These are phyloP conservation scores for Boletus semigastroideus DNA, from an alignment of 1,284 basidiomycete genomes.

Conservation along the genomic window DNA sequence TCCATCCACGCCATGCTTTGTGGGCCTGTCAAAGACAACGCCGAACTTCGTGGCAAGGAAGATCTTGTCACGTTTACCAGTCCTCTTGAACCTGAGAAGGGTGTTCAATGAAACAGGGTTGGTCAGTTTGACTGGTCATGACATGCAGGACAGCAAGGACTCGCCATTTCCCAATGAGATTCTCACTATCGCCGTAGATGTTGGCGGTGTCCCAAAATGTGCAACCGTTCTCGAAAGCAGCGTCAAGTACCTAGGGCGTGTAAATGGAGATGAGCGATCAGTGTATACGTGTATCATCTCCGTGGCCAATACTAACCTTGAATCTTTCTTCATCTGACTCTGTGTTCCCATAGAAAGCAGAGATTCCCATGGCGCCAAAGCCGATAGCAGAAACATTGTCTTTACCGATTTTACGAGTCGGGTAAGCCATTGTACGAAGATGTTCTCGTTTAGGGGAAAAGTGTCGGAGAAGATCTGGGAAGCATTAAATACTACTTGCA, in stretches of 20 bases:
- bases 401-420: constrained; percentile 33
- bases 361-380: constrained; percentile 42
- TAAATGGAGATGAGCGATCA: not conserved
- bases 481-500: no score
- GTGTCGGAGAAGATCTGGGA: no score
- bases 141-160: not conserved
- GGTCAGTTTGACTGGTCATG: not conserved
- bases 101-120: no score
- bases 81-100: not conserved
- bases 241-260: constrained; percentile 16
- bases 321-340: constrained; percentile 41
- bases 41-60: constrained; percentile 51
- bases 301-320: constrained; percentile 31
- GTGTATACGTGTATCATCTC: no score
- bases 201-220: constrained; percentile 1
- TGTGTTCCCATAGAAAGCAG: constrained; percentile 35
- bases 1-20: constrained; percentile 18
- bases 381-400: constrained; percentile 34
- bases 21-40: constrained; percentile 7
- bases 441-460: no score
- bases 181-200: constrained; percentile 1
- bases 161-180: constrained; percentile 33
- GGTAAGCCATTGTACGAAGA: constrained; percentile 10
- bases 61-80: constrained; percentile 30
- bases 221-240: not conserved